A percentile compares a stretch with the other conserved stretches of the same genome.
phyloP scores from a whole-genome alignment of 345 rosid genomes.

The Cardamine resedifolia region DNA sequence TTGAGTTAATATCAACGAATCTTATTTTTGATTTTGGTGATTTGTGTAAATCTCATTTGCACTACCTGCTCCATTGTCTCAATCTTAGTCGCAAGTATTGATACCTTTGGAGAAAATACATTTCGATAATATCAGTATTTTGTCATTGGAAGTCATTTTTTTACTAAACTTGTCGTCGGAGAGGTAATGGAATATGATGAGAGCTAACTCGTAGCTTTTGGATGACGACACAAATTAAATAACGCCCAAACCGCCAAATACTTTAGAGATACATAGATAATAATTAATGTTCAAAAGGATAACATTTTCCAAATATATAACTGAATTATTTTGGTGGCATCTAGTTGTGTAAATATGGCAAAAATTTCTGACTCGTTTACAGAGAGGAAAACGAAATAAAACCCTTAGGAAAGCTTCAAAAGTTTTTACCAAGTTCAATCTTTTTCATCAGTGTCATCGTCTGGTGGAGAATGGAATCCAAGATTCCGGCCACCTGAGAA shows the following conservation, averaged over 20 bases:
- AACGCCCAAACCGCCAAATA: not conserved
- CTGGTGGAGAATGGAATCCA: constrained; percentile 84
- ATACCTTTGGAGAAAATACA: no score
- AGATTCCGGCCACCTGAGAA: constrained; percentile 89
- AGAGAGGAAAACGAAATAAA: constrained; percentile 1
- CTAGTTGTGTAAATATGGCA: constrained; percentile 7
- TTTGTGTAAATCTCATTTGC: not conserved
- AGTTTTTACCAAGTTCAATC: constrained; percentile 88
- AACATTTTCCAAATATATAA: constrained; percentile 11
- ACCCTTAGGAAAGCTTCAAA: constrained; percentile 43
- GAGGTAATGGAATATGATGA: not conserved
- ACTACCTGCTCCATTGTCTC: no score
- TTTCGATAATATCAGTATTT: not conserved
- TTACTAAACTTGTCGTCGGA: not conserved
- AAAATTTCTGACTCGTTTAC: constrained; percentile 21
- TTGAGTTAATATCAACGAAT: not conserved
- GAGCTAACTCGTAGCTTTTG: not conserved
- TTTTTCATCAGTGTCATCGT: constrained; percentile 86
- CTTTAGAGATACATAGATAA: not conserved
- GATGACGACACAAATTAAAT: not conserved
- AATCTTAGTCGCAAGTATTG: not conserved
- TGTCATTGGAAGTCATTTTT: not conserved
- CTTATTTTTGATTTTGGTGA: not conserved
- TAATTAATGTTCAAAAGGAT: not conserved
- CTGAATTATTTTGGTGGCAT: not conserved